Evolutionary conservation across 2,329 filamentous ascomycete genomes (phyloP), one percentile per base, ranked within the genome.

Genomic region (Trichophyton benhamiae): DNA sequence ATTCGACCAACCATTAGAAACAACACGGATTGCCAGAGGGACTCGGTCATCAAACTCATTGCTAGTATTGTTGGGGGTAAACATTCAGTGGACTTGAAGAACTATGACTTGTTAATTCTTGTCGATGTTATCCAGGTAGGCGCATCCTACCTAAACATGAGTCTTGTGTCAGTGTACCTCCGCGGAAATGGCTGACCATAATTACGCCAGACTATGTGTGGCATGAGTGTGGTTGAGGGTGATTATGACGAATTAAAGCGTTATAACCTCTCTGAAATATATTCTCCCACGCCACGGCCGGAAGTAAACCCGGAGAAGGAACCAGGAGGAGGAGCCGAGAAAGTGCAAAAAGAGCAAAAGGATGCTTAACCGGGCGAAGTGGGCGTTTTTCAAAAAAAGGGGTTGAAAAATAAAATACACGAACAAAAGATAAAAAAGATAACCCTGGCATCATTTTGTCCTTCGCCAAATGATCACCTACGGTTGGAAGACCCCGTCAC

Each of bases 201-300:
- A 58, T 15, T 6, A 44, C 41, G 41, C 41, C 22, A 85, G 83
- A 85, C 84, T 66, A 71, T 86, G 8, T 79, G 83, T 63, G 83
- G 84, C 20, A 83, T 87, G 78, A 84, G 82, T 65, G 82, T 86
- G 7, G 81, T 85, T 3, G 79, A 78, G 20, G 72, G 76, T 59
- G 81, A 83, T 64, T 86, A 81, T 66, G 83, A 86, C 60, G 72
- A 77, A 64, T 74, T 87, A 64, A 86, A 84, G 72, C 77, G 80
- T 61, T 86, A 80, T 71, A 87, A 86, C 69, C 70, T 86, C 57
- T 79, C 82, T 49, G 84, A 87, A 70, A 78, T 87, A 59, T 83
- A 82, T 66, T 77, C 79, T 62, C 78, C 79, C 59, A 76, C 74
- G 8, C 71, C 75, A 61, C 61, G 59, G 17, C 63, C 58, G 15